Conservation (phyloP, 208 protist genomes). For the Crithidia acanthocephali region DNA sequence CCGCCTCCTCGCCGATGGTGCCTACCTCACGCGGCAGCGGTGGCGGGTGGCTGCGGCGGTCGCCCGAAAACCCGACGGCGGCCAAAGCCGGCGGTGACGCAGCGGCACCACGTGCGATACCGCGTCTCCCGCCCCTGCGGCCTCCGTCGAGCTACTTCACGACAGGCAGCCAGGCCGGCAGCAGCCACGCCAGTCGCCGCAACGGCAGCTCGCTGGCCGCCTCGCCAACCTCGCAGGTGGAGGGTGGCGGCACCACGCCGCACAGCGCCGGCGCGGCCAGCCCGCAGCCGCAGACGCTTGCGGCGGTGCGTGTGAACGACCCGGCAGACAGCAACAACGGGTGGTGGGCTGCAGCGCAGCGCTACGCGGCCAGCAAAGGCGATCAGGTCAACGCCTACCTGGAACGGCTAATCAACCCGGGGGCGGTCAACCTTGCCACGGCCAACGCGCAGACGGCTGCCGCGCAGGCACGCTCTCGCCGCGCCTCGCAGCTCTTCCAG, state of each 20-base stretch:
- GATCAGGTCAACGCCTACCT: slow-evolving; percentile 37
- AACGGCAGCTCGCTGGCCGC: slow-evolving; percentile 4
- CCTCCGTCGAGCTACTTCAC: slow-evolving; percentile 4
- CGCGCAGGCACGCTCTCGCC: not conserved
- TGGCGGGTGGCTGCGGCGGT: not conserved
- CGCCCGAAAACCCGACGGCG: not conserved
- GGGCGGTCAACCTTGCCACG: slow-evolving; percentile 14
- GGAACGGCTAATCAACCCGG: slow-evolving; percentile 43
- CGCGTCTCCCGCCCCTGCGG: slow-evolving; percentile 16
- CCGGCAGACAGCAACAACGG: slow-evolving; percentile 3
- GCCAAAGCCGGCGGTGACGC: not conserved
- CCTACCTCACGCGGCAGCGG: slow-evolving; percentile 8
- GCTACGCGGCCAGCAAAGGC: slow-evolving; percentile 10
- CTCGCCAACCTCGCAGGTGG: slow-evolving; percentile 4
- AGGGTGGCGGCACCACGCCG: not conserved
- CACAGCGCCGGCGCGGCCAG: not conserved
- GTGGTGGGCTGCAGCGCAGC: slow-evolving; percentile 31
- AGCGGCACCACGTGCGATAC: not conserved
- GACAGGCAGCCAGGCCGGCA: slow-evolving; percentile 15
- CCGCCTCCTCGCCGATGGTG: slow-evolving; percentile 8
- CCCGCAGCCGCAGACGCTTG: not conserved
- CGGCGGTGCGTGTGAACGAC: not conserved
- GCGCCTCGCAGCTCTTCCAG: slow-evolving; percentile 9
- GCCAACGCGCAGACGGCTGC: slow-evolving; percentile 5
- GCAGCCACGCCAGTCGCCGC: slow-evolving; percentile 5